Percentiles rank a stretch among this genome's conserved stretches.
Evolutionary conservation across 208 protist species (phyloP).

Genomic region (Giardia duodenalis): DNA sequence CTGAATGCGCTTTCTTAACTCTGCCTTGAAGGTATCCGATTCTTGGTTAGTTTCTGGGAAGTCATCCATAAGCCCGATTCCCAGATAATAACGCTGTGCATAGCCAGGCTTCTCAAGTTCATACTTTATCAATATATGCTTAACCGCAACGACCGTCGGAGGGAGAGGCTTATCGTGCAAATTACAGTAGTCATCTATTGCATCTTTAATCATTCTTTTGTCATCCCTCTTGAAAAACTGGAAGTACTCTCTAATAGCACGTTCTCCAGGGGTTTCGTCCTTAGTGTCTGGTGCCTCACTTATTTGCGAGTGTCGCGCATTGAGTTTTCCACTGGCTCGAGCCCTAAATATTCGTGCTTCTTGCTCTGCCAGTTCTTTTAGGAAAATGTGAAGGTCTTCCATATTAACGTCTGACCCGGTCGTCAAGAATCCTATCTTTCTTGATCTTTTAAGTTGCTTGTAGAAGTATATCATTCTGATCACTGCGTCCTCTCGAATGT

Average conservation of each 20-base stretch:
- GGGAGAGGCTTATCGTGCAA: background rate
- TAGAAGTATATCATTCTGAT: slow-evolving; percentile 32
- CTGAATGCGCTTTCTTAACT: slow-evolving; percentile 26
- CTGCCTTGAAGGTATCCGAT: background rate
- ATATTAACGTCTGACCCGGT: background rate
- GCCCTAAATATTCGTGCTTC: background rate
- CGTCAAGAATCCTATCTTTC: background rate
- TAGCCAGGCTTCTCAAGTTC: background rate
- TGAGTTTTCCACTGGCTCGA: no score
- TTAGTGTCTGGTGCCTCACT: no score
- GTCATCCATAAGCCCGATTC: background rate
- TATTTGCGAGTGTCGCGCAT: no score
- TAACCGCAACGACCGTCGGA: background rate
- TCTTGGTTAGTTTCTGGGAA: background rate
- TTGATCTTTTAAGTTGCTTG: background rate
- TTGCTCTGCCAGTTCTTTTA: background rate
- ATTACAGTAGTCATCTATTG: background rate
- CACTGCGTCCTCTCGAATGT: slow-evolving; percentile 65
- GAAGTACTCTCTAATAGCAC: background rate
- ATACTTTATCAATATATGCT: background rate
- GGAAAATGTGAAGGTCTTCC: background rate
- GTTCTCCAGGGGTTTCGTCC: background rate
- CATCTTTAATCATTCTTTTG: background rate
- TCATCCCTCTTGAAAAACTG: background rate
- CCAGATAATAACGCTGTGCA: background rate